These are phyloP conservation scores for Rhododendron simsii DNA, from an alignment of 148 eudicot genomes.

Conservation along the genomic window DNA sequence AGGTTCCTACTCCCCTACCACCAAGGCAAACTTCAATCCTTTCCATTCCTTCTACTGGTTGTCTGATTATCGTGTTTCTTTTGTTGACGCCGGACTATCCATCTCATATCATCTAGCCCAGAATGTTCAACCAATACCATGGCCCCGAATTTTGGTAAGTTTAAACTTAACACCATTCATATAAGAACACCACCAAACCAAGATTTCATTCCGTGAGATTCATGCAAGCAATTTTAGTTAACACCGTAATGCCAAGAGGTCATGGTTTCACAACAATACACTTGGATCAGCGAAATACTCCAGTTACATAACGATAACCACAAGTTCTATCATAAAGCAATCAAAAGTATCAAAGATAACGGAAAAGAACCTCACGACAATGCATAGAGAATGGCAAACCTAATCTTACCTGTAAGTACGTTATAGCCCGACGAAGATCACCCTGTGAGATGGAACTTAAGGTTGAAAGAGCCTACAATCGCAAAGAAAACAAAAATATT, in stretches of 20 bases:
- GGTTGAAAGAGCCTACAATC: slow-evolving; percentile 71
- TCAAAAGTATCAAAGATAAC: slow-evolving; percentile 1
- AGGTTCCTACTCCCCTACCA: not conserved
- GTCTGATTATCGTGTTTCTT: not conserved
- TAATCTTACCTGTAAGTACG: slow-evolving; percentile 74
- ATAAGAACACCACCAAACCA: not conserved
- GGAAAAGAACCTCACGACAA: not conserved
- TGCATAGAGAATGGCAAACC: not conserved
- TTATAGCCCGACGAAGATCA: slow-evolving; percentile 93
- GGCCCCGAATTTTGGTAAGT: not conserved
- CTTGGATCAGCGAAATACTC: not conserved
- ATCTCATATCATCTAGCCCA: not conserved
- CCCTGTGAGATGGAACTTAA: slow-evolving; percentile 94
- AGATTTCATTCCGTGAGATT: not conserved
- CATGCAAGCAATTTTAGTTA: not conserved
- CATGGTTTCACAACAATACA: not conserved
- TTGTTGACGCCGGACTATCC: not conserved
- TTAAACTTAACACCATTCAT: not conserved
- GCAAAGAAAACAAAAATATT: slow-evolving; percentile 4
- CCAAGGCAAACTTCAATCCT: not conserved
- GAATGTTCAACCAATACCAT: not conserved
- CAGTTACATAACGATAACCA: not conserved
- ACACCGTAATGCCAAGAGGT: not conserved
- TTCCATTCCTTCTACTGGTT: not conserved
- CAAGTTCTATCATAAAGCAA: not conserved